phyloP scores from a whole-genome alignment of 208 protist species.

The Tritrichomonas foetus region DNA sequence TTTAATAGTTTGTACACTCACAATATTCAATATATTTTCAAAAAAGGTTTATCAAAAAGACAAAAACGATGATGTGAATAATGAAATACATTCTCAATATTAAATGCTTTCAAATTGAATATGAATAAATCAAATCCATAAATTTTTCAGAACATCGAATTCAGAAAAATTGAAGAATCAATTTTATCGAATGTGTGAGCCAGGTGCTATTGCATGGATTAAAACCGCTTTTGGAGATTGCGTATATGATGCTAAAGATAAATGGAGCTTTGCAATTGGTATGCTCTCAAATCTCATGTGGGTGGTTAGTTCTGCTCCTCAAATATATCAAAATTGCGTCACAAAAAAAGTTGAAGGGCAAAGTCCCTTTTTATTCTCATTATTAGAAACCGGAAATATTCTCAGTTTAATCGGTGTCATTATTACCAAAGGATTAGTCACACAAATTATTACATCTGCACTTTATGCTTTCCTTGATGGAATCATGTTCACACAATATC shows the following conservation, averaged over 20 bases:
- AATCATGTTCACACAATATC: background rate
- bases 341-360: background rate
- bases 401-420: background rate
- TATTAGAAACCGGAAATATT: background rate
- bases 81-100: no score
- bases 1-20: no score
- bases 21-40: no score
- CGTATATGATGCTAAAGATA: background rate
- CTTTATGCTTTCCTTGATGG: background rate
- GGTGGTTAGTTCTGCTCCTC: background rate
- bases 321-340: background rate
- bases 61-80: no score
- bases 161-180: no score
- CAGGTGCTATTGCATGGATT: constrained; percentile 14
- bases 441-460: background rate
- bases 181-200: background rate
- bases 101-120: no score
- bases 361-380: background rate
- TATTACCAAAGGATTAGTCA: background rate
- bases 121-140: no score
- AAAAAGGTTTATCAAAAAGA: no score
- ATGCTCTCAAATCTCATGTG: constrained; percentile 23
- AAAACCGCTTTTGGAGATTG: background rate
- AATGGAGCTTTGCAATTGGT: constrained; percentile 33
- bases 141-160: no score